Base-by-base conservation (phyloP, 2,329 filamentous ascomycete species). In the Pseudophaeomoniella oleicola region DNA sequence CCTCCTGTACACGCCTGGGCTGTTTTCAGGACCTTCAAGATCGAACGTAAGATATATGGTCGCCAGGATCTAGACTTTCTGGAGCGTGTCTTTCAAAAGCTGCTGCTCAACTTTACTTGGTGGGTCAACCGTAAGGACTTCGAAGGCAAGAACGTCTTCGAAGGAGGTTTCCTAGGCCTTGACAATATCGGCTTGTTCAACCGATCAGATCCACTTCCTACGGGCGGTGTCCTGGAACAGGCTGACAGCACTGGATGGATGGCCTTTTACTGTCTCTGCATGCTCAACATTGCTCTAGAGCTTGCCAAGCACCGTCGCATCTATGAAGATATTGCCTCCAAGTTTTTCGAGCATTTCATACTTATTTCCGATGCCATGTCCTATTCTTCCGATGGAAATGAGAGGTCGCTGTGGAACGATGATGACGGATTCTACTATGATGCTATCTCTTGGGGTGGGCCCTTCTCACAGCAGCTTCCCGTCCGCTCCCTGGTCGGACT, bases 151-250 rank as follows among this genome's bases (percentile, higher is more conserved):
- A 94, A 96, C 51, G 81, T 96, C 17, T 96, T 96, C 47, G 90
- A 96, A 54, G 90, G 88, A 46, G 88, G 88, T 31, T 96, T 96
- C 67, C 66, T 96, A 5, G 88, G 88, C 32, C 67, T 96, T 36
- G 88, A 96, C 71, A 96, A 96, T 55, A 96, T 96, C 56, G 90
- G 90, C 37, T 64, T 96, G 22, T 96, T 96, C 72, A 96, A 96
- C 60, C 81, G 88, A 32, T 96, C 88, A 0, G 88, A 96, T 56
- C 87, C 90, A 16, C 64, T 96, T 29, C 88, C 88, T 1, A 96
- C 90, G 0, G 88, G 88, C 19, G 88, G 90, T 59, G 79, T 86
- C 2, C 72, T 96, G 5, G 88, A 96, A 59, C 88, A 96, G 62
- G 90, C 90, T 13, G 88, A 96, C 66, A 94, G 86, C 55, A 96